Percentiles rank a stretch among this genome's conserved stretches.
Evolutionary conservation across 2,329 filamentous ascomycete species (phyloP).

Genomic region (Phialocephala sp.): DNA sequence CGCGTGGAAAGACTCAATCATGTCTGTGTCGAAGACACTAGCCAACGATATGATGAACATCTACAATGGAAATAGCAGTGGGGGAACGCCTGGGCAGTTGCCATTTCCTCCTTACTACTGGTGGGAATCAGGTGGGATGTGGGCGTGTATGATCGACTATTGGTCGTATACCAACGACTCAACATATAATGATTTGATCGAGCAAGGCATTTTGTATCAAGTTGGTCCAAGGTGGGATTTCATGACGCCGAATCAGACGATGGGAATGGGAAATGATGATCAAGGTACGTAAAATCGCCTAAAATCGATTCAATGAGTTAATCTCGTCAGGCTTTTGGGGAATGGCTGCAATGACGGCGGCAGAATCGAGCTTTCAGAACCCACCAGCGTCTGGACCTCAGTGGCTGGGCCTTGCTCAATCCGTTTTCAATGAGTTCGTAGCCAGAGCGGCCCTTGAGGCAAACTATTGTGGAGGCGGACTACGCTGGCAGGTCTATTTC

Average conservation of each 20-base stretch:
- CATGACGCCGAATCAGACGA: slow-evolving; percentile 74
- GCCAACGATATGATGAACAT: slow-evolving; percentile 55
- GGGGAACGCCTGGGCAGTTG: slow-evolving; percentile 54
- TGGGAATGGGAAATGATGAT: slow-evolving; percentile 63
- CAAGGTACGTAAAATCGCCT: slow-evolving; percentile 45
- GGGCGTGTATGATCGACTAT: slow-evolving; percentile 69
- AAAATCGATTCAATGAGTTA: background rate
- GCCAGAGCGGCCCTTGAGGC: slow-evolving; percentile 68
- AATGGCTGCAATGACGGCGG: slow-evolving; percentile 70
- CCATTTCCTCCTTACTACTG: slow-evolving; percentile 43
- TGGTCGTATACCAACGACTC: slow-evolving; percentile 80
- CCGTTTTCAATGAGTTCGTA: slow-evolving; percentile 79
- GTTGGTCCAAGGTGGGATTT: slow-evolving; percentile 73
- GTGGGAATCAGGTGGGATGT: slow-evolving; percentile 56
- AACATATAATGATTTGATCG: slow-evolving; percentile 60
- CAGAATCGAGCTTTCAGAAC: slow-evolving; percentile 67
- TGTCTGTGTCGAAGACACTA: slow-evolving; percentile 36
- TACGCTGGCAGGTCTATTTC: slow-evolving; percentile 83
- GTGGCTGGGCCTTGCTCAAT: slow-evolving; percentile 75
- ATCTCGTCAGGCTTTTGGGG: slow-evolving; percentile 64
- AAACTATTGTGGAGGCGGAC: slow-evolving; percentile 68
- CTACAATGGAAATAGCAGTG: slow-evolving; percentile 53
- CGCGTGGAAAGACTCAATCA: slow-evolving; percentile 40
- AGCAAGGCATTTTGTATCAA: slow-evolving; percentile 73
- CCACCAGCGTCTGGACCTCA: slow-evolving; percentile 59